phyloP scores from a whole-genome alignment of 1,284 basidiomycete species.

The Agroathelia rolfsii region DNA sequence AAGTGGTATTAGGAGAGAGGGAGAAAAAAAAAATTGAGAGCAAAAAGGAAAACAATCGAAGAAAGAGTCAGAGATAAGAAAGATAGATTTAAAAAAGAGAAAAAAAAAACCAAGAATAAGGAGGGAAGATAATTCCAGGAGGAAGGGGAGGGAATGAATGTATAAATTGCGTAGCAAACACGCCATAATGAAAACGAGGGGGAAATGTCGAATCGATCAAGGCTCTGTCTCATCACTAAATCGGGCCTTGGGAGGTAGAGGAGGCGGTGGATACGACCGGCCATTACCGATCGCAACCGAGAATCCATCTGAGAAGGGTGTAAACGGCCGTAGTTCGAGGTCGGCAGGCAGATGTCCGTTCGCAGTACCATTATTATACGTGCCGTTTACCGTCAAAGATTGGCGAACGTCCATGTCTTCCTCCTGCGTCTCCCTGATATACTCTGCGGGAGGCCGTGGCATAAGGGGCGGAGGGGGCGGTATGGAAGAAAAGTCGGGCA shows the following conservation, averaged over 20 bases:
- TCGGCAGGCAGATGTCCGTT: conserved; percentile 10
- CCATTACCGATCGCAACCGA: conserved; percentile 11
- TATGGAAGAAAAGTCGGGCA: conserved; percentile 10
- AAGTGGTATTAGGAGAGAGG: background rate
- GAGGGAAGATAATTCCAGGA: too few species aligned
- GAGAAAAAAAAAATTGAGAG: conserved; percentile 1
- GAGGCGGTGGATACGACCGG: conserved; percentile 25
- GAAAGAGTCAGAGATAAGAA: conserved; percentile 1
- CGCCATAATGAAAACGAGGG: too few species aligned
- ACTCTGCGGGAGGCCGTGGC: conserved; percentile 64
- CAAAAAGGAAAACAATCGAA: conserved; percentile 3
- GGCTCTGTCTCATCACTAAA: background rate
- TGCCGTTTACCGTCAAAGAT: conserved; percentile 12
- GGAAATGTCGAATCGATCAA: background rate
- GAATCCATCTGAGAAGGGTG: conserved; percentile 30
- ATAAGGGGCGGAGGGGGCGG: conserved; percentile 51
- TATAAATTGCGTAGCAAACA: too few species aligned
- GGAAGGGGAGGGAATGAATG: too few species aligned
- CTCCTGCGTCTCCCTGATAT: conserved; percentile 68
- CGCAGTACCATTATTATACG: conserved; percentile 8
- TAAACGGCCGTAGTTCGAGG: conserved; percentile 31
- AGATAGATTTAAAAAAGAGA: background rate
- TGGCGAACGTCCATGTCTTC: conserved; percentile 46
- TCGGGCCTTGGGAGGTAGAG: conserved; percentile 24
- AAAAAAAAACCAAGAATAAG: background rate